Base-by-base conservation (phyloP, 164 flowering plant genomes). In the Echeveria elegans region DNA sequence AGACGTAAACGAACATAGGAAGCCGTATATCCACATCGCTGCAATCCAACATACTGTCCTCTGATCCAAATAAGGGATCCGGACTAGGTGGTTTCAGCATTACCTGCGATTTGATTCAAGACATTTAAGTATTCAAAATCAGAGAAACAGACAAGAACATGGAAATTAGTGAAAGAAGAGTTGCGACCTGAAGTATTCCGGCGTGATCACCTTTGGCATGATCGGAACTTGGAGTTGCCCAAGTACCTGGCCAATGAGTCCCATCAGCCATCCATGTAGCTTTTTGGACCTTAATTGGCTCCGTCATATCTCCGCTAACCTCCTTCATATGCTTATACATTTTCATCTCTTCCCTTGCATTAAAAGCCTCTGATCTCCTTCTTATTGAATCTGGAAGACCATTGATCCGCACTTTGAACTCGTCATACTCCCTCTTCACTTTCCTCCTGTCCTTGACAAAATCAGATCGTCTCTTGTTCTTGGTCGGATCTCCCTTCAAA, bases 191-290 rank as follows among this genome's bases (percentile, higher is more conserved):
- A 26, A 21, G 63, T 24, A 60, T 60, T 60, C 97, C 85, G 4
- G 92, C 92, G 75, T 90, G 97, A 74, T 90, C 94, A 63, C 95
- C 97, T 71, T 67, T 85, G 5, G 92, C 69, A 60, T 90, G 92
- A 62, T 87, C 89, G 0, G 84, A 48, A 11, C 77, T 70, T 67
- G 86, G 71, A 52, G 65, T 69, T 37, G 75, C 59, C 97, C 97
- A 90, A 50, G 95, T 90, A 12, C 97, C 97, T 26, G 97, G 97
- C 97, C 97, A 90, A 67, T 85, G 94, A 23, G 90, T 85, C 43
- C 88, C 86, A 76, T 90, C 94, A 56, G 92, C 84, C 97, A 90
- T 90, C 97, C 97, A 90, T 16, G 95, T 90, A 68, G 95, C 97
- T 59, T 87, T 88, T 5, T 74, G 70, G 4, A 87, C 65, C 79